Base-by-base conservation (phyloP, 2,329 filamentous ascomycete genomes). In the Pseudopithomyces chartarum region DNA sequence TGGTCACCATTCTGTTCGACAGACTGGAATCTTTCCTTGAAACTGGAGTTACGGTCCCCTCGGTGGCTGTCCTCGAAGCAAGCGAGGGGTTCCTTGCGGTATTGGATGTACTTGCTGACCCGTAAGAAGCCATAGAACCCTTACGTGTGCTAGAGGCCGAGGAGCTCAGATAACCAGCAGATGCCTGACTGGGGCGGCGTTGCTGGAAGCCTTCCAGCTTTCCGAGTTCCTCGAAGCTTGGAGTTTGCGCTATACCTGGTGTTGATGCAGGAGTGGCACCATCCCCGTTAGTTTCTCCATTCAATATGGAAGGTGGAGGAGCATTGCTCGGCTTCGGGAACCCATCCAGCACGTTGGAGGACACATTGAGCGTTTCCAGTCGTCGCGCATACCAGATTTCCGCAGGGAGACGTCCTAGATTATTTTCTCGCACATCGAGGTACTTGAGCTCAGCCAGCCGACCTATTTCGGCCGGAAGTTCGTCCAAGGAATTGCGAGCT, bases 301-400 rank as follows among this genome's bases (percentile, higher is more conserved):
- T 74, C 15, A 61, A 5, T 15, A 64, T 60, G 40, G 58, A 72
- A 47, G 90, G 87, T 49, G 91, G 87, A 46, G 91, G 87, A 8
- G 89, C 89, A 1, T 88, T 77, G 44, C 82, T 81, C 20, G 91
- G 91, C 71, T 96, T 97, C 1, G 95, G 95, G 71, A 99, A 98
- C 39, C 86, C 87, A 49, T 93, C 90, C 19, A 99, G 82, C 6
- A 98, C 89, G 66, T 99, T 99, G 11, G 95, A 97, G 0, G 94
- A 98, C 12, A 96, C 88, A 67, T 99, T 99, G 57, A 99, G 84
- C 0, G 90, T 94, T 75, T 98, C 93, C 53, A 99, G 78, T 71
- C 90, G 92, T 66, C 89, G 89, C 50, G 94, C 94, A 82, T 91
- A 94, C 95, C 95, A 99, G n/a, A 99, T 84, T 71, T 99, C 95